A percentile compares a stretch with the other conserved stretches of the same genome.
Evolutionary conservation across 305 asterid species (phyloP).

Genomic region (Lippia alba): DNA sequence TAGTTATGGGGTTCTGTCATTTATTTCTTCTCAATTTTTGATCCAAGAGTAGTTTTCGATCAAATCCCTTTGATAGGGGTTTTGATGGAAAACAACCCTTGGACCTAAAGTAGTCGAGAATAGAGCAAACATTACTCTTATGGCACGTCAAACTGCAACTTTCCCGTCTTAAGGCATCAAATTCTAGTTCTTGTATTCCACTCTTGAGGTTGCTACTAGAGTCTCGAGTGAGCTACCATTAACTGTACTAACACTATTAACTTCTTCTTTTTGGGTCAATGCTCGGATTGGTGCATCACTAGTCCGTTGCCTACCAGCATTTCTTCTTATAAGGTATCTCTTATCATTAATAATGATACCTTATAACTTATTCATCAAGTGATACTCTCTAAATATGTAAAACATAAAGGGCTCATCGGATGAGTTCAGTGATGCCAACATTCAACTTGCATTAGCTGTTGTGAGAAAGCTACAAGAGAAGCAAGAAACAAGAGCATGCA

Average conservation of each 20-base stretch:
- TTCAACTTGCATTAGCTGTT: constrained; percentile 87
- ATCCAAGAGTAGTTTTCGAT: no score
- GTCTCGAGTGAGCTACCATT: constrained; percentile 27
- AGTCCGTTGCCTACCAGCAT: constrained; percentile 90
- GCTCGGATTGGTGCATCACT: constrained; percentile 39
- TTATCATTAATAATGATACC: constrained; percentile 24
- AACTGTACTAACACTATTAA: constrained; percentile 39
- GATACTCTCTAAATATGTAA: constrained; percentile 37
- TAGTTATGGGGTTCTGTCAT: no score
- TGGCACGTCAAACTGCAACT: constrained; percentile 3
- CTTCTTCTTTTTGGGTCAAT: constrained; percentile 34
- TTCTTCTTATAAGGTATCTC: constrained; percentile 90
- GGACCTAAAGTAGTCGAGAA: no score
- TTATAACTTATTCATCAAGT: constrained; percentile 26
- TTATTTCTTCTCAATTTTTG: no score
- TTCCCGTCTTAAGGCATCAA: constrained; percentile 7
- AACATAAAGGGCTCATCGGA: constrained; percentile 92
- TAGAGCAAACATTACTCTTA: not conserved
- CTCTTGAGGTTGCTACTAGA: constrained; percentile 12
- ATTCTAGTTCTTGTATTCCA: not conserved
- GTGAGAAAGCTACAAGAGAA: constrained; percentile 78
- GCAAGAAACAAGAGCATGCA: constrained; percentile 89
- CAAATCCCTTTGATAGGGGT: no score
- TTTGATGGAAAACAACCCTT: no score
- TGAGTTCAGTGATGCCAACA: constrained; percentile 94